Evolutionary conservation across 495 filamentous ascomycete species (phyloP), one percentile per base, ranked within the genome.

Genomic region (Delitschia confertaspora): DNA sequence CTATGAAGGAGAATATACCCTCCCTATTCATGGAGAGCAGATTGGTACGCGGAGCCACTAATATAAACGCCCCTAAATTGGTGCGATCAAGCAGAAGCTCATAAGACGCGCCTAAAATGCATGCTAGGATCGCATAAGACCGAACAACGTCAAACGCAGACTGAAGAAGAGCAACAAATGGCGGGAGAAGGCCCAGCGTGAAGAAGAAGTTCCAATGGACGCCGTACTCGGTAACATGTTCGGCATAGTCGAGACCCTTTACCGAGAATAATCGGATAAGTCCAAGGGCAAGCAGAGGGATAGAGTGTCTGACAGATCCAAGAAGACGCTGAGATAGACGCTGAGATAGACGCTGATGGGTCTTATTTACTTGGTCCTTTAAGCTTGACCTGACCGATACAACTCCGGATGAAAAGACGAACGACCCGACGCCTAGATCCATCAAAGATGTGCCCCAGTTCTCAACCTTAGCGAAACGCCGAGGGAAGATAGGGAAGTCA

Each of bases 161-260:
- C 47, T 88, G 82, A 39, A 91, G 85, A 0, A 94, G 59, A n/a
- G 89, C 88, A 38, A 93, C 77, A 52, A 91, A 91, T 3, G 88
- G 88, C 1, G 88, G 86, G 23, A 99, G 64, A 19, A 95, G 75
- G 3, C 79, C 89, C 8, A 99, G 67, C 0, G 91, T 99, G 64
- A 99, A 96, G 69, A 99, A 99, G 63, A 99, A 99, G 62, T 99
- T 99, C 91, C 91, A 99, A 61, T 99, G 91, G 8, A 96, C 85
- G 22, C 91, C 91, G 55, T 99, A 99, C 54, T 99, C 91, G 1
- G 86, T 89, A 25, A 96, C 87, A 65, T 99, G 91, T 61, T 96
- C 91, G 2, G 88, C 88, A 59, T 96, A 96, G 57, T 95, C 88
- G 17, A 95, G 67, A 7, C 85, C 84, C 64, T 96, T 99, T 56